These are phyloP conservation scores for Cadophora gregata DNA, from an alignment of 2,329 filamentous ascomycete species.

Conservation along the genomic window DNA sequence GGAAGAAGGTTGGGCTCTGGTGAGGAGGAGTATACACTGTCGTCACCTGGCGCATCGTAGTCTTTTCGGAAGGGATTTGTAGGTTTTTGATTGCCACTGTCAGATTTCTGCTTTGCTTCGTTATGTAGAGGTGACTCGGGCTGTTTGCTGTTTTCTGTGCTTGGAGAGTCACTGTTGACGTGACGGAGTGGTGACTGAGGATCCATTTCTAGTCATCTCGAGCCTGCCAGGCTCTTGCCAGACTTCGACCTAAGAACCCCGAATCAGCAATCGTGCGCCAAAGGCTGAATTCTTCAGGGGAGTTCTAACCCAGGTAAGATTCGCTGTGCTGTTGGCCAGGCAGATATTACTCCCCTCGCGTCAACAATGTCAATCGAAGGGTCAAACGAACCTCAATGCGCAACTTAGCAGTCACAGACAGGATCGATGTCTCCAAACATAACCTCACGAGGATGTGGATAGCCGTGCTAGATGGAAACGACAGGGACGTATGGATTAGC, in stretches of 20 bases:
- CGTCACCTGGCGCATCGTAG: not conserved
- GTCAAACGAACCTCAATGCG: not conserved
- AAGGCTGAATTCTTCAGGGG: not conserved
- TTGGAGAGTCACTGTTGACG: conserved; percentile 7
- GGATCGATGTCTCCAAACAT: no score
- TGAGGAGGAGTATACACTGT: not conserved
- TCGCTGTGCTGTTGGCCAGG: not conserved
- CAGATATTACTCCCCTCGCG: not conserved
- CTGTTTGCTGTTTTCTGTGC: not conserved
- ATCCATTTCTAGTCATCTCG: conserved; percentile 13
- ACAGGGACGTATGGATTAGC: not conserved
- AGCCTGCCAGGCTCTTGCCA: not conserved
- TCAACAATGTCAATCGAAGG: not conserved
- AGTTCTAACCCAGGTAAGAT: not conserved
- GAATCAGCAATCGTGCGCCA: not conserved
- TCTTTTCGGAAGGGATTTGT: conserved; percentile 22
- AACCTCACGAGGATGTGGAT: not conserved
- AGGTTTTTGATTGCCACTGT: not conserved
- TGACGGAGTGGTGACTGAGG: not conserved
- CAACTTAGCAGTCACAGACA: not conserved
- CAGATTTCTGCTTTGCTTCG: not conserved
- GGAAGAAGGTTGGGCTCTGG: conserved; percentile 13
- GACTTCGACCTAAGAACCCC: not conserved
- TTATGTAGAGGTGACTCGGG: not conserved
- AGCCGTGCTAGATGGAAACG: not conserved